Evolutionary conservation across 805 yeast species (phyloP).

Genomic region (Ogataea pini): DNA sequence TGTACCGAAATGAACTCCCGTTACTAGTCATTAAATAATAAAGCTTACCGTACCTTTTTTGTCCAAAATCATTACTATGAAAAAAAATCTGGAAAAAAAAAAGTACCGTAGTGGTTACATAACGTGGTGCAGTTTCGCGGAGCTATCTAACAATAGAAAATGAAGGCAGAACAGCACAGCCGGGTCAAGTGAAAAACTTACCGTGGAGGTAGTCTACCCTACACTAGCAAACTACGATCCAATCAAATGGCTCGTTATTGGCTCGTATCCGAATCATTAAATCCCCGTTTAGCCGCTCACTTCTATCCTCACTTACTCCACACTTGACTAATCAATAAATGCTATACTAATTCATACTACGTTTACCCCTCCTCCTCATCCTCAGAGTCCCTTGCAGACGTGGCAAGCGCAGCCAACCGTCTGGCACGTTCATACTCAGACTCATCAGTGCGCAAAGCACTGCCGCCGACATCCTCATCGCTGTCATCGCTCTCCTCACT

Average conservation of each 20-base stretch:
- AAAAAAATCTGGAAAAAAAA: slow-evolving; percentile 7
- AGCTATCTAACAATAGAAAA: not conserved
- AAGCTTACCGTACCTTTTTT: not conserved
- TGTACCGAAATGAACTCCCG: not conserved
- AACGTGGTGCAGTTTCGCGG: not conserved
- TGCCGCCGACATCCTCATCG: slow-evolving; percentile 26
- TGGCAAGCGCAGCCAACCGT: slow-evolving; percentile 32
- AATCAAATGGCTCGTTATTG: too few relatives aligned
- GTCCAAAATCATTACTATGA: too few relatives aligned
- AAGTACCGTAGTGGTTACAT: slow-evolving; percentile 17
- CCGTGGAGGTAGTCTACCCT: too few relatives aligned
- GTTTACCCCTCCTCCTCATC: slow-evolving; percentile 43
- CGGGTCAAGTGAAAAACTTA: too few relatives aligned
- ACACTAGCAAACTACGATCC: too few relatives aligned
- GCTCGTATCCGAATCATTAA: too few relatives aligned
- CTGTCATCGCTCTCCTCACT: slow-evolving; percentile 19
- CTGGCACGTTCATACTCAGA: slow-evolving; percentile 32
- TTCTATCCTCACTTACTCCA: too few relatives aligned
- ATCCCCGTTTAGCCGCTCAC: too few relatives aligned
- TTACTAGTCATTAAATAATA: not conserved
- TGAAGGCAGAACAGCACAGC: not conserved
- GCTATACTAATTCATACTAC: not conserved
- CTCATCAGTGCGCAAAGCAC: slow-evolving; percentile 16
- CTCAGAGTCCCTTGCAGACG: slow-evolving; percentile 34
- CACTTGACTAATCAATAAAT: too few relatives aligned